A percentile compares a stretch with the other conserved stretches of the same genome.
phyloP scores from a whole-genome alignment of 192 early-diverging fungal species.

The Coemansia asiatica region DNA sequence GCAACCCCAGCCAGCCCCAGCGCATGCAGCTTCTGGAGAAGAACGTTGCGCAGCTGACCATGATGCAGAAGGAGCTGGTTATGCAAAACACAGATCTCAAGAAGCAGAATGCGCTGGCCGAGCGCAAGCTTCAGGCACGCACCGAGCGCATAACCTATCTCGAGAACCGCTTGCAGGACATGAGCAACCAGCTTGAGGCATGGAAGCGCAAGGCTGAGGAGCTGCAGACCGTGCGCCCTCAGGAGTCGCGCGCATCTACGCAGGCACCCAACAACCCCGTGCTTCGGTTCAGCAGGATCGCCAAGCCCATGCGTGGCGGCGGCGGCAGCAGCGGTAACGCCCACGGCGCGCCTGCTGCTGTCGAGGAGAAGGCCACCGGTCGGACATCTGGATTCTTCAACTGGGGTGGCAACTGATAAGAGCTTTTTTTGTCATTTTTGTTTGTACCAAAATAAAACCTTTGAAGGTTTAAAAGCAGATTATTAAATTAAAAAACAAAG shows the following conservation, averaged over 20 bases:
- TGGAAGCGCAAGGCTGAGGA: slow-evolving; percentile 69
- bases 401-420: slow-evolving; percentile 39
- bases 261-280: slow-evolving; percentile 29
- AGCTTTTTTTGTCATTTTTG: background rate
- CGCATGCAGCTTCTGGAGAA: slow-evolving; percentile 98
- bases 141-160: slow-evolving; percentile 93
- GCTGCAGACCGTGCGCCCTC: slow-evolving; percentile 56
- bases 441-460: slow-evolving; percentile 3
- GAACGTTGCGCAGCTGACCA: slow-evolving; percentile 94
- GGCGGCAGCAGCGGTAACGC: slow-evolving; percentile 50
- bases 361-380: slow-evolving; percentile 34
- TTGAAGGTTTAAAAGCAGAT: no score
- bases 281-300: slow-evolving; percentile 74
- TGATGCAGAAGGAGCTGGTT: slow-evolving; percentile 94
- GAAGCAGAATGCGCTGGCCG: slow-evolving; percentile 86
- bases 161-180: slow-evolving; percentile 69
- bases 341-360: slow-evolving; percentile 5
- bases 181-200: slow-evolving; percentile 82
- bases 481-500: no score
- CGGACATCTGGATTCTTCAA: slow-evolving; percentile 40
- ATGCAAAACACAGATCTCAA: slow-evolving; percentile 95
- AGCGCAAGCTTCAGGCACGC: slow-evolving; percentile 87
- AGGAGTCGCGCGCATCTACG: slow-evolving; percentile 13
- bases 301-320: slow-evolving; percentile 91
- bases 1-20: slow-evolving; percentile 85